Percentiles rank a stretch among this genome's conserved stretches.
Conservation (phyloP, 176 grass and related monocot species). For the Bromus sterilis region DNA sequence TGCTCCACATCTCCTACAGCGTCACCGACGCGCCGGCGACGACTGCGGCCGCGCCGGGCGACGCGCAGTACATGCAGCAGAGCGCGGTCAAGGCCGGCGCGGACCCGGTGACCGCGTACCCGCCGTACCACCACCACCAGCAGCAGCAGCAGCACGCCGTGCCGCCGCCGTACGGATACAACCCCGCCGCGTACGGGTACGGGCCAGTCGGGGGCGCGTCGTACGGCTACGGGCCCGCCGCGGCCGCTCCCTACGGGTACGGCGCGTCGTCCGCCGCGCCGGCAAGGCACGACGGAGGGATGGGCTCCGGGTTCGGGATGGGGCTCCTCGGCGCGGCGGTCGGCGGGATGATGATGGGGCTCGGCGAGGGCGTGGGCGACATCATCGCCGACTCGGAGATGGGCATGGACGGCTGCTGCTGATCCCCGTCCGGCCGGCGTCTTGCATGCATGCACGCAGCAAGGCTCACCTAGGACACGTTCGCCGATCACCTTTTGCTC, state of each 20-base stretch:
- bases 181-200: neutral
- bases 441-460: neutral
- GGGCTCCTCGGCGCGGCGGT: conserved; percentile 28
- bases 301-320: neutral
- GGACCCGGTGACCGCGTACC: conserved; percentile 9
- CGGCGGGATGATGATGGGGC: conserved; percentile 29
- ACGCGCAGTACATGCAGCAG: neutral
- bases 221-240: neutral
- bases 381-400: conserved; percentile 14
- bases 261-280: neutral
- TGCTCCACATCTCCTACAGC: conserved; percentile 47
- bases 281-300: neutral
- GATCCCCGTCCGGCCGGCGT: neutral
- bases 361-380: neutral
- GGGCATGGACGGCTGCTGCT: neutral
- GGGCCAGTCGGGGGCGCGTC: neutral
- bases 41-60: neutral
- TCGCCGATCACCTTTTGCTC: neutral
- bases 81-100: neutral
- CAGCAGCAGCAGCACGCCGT: neutral
- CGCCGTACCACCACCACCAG: neutral
- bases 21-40: conserved; percentile 17
- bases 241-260: neutral
- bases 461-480: neutral
- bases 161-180: neutral